Percentiles rank a stretch among this genome's conserved stretches.
These are phyloP conservation scores for Trametes coccinea DNA, from an alignment of 768 basidiomycete species.

Conservation along the genomic window DNA sequence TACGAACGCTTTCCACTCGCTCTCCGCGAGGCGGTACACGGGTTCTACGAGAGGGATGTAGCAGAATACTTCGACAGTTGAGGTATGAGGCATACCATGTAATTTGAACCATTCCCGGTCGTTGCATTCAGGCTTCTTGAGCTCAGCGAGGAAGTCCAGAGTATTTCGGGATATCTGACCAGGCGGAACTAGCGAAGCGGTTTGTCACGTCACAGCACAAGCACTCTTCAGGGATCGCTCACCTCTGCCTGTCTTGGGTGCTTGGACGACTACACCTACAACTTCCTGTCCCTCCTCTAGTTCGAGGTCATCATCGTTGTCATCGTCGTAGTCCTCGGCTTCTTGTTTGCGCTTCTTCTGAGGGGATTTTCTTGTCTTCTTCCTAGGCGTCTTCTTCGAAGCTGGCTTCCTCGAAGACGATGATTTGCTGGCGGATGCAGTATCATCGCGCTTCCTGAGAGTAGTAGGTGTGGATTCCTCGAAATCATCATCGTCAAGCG, in stretches of 20 bases:
- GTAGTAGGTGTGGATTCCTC: too few relatives aligned
- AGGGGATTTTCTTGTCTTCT: too few relatives aligned
- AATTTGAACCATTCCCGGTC: conserved; percentile 68
- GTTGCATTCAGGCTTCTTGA: conserved; percentile 77
- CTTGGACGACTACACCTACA: conserved; percentile 76
- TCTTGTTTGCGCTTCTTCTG: too few relatives aligned
- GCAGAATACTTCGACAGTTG: neutral
- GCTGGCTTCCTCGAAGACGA: too few relatives aligned
- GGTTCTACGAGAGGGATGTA: conserved; percentile 50
- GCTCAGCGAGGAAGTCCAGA: conserved; percentile 68
- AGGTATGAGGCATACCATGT: conserved; percentile 1
- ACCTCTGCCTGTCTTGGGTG: conserved; percentile 84
- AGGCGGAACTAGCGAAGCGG: conserved; percentile 55
- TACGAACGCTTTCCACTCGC: conserved; percentile 87
- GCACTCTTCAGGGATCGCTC: neutral
- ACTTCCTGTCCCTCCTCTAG: conserved; percentile 67
- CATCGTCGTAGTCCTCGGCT: conserved; percentile 39
- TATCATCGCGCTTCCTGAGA: too few relatives aligned
- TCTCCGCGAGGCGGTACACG: conserved; percentile 78
- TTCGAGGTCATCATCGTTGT: conserved; percentile 42
- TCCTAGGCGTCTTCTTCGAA: too few relatives aligned
- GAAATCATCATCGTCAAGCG: too few relatives aligned
- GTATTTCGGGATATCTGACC: conserved; percentile 88
- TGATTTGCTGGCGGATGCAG: too few relatives aligned
- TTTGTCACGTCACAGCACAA: neutral